These are phyloP conservation scores for Globisporangium polare DNA, from an alignment of 352 stramenopile species.

Conservation along the genomic window DNA sequence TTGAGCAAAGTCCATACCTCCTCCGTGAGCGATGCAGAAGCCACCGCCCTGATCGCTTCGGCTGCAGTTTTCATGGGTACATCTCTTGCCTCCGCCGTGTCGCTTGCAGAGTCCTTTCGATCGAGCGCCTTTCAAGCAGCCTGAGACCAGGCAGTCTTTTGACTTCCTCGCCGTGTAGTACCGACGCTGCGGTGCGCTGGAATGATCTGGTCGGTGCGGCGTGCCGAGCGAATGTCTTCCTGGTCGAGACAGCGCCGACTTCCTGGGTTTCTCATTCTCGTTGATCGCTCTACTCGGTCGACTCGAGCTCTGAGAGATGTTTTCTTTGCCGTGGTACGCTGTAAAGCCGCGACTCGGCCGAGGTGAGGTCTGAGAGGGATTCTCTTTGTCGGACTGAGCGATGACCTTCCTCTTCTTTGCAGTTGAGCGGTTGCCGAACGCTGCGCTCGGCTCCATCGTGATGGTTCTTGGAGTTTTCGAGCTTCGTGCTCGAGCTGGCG, in stretches of 20 bases:
- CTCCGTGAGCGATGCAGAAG: constrained; percentile 78
- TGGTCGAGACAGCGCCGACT: constrained; percentile 1
- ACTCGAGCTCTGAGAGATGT: neutral
- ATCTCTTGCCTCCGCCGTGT: constrained; percentile 81
- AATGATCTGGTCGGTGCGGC: constrained; percentile 4
- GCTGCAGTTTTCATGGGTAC: constrained; percentile 41
- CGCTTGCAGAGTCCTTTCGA: constrained; percentile 84
- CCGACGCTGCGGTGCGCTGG: constrained; percentile 7
- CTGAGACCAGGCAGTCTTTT: constrained; percentile 63
- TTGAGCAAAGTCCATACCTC: constrained; percentile 32
- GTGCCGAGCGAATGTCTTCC: constrained; percentile 40
- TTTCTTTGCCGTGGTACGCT: neutral
- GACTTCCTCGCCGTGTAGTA: constrained; percentile 53
- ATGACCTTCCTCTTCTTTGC: neutral
- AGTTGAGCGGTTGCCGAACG: neutral
- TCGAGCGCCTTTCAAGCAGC: constrained; percentile 69
- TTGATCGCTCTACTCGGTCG: neutral
- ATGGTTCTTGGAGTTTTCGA: neutral
- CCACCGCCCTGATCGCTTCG: constrained; percentile 85
- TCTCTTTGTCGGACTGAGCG: neutral
- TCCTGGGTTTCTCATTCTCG: neutral
- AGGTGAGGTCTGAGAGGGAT: neutral
- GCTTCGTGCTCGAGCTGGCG: neutral
- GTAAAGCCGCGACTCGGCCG: neutral
- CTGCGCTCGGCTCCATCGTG: neutral